Base-by-base conservation (phyloP, 2,329 filamentous ascomycete genomes). In the Chaetomium globosum region DNA sequence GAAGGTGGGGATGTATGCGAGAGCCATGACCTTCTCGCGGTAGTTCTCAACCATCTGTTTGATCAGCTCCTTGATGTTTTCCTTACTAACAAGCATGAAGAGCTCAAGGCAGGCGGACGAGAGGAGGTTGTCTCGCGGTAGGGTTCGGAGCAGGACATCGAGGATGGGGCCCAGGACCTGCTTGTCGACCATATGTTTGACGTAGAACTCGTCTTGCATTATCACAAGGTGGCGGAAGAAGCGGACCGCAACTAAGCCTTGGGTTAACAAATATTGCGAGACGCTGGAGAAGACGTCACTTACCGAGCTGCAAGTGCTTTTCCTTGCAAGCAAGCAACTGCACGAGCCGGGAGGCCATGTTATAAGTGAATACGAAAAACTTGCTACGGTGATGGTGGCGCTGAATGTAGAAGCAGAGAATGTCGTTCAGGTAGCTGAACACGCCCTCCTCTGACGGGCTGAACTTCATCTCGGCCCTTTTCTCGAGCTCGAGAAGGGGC, bases 61-160 rank as follows among this genome's bases (percentile, higher is more conserved):
- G 64, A 96, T 88, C 55, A 97, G 81, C 16, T 90, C 87, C 75
- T 93, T 96, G 72, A 93, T 84, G 63, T 88, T 88, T 72, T 96
- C 91, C 74, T 88, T 88, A 75, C 89, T 92, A 72, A 98, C 91
- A 73, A 89, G 93, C 73, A 96, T 93, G 70, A 99, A 98, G 52
- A 99, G 85, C 74, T 99, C 95, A 10, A 98, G 83, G 72, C 92
- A 97, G 9, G 93, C 94, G 0, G 94, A 98, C 76, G 95, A 96
- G 36, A 98, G 83, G 3, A 99, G 83, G 71, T 97, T 98, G 76
- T 99, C 94, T 51, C 93, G 87, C 0, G 93, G 92, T 85, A 97
- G 90, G 0, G 92, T 95, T 70, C 91, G 87, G 63, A 90, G 85
- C 39, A 98, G 85, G 46, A 97, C 89, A 70, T 95, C 87, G 16